Conservation (phyloP, 345 rosid species). For the Trapa bicornis region DNA sequence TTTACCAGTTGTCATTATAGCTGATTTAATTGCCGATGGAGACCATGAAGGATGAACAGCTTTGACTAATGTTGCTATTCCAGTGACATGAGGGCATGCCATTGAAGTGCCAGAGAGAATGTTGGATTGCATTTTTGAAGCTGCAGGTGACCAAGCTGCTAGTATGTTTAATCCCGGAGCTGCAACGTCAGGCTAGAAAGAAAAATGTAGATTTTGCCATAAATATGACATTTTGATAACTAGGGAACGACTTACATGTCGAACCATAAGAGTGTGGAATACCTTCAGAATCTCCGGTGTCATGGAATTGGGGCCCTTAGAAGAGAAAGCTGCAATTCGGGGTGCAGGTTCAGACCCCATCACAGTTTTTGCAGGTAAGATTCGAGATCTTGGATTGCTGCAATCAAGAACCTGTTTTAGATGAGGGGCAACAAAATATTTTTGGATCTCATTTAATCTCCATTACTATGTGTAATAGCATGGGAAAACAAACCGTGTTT, state of each 20-base stretch:
- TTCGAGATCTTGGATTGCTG: conserved; percentile 31
- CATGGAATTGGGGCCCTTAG: conserved; percentile 41
- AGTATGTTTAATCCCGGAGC: conserved; percentile 53
- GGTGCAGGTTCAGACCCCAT: conserved; percentile 38
- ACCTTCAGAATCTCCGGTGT: conserved; percentile 51
- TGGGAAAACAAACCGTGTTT: conserved; percentile 25
- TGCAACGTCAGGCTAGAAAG: conserved; percentile 32
- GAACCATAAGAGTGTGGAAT: neutral
- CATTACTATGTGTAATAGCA: neutral
- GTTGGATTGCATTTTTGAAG: conserved; percentile 27
- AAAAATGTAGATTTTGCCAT: conserved; percentile 1
- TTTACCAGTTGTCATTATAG: conserved; percentile 66
- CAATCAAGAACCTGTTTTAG: conserved; percentile 10
- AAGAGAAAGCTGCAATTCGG: conserved; percentile 38
- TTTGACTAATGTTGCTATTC: conserved; percentile 48
- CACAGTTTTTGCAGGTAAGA: conserved; percentile 32
- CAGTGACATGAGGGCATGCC: conserved; percentile 62
- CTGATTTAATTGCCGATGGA: conserved; percentile 53
- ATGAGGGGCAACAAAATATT: conserved; percentile 2
- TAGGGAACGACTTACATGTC: neutral
- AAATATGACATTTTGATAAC: neutral
- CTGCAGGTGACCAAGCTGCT: conserved; percentile 53
- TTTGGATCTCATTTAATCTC: too few relatives aligned
- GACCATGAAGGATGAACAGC: conserved; percentile 45
- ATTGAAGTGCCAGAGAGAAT: conserved; percentile 61